Percentiles rank a stretch among this genome's conserved stretches.
Conservation (phyloP, 1,284 basidiomycete genomes). For the Pseudozyma pruni region DNA sequence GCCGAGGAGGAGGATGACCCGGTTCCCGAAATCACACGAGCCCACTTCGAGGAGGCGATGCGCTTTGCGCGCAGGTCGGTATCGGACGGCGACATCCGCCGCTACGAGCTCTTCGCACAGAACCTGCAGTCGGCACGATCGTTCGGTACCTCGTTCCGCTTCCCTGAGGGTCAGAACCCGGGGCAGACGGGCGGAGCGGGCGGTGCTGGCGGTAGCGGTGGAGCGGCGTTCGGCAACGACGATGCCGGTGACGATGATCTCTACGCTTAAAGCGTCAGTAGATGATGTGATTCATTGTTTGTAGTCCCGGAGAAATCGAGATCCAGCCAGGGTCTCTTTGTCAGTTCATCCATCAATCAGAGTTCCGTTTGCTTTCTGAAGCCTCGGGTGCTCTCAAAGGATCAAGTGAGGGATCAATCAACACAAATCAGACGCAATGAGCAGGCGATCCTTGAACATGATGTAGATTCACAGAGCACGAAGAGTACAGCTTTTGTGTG, state of each 20-base stretch:
- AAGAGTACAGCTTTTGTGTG: no score
- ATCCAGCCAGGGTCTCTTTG: no score
- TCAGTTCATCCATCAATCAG: no score
- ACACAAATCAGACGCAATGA: no score
- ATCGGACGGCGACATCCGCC: constrained; percentile 82
- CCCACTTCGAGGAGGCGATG: constrained; percentile 94
- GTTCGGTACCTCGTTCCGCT: constrained; percentile 89
- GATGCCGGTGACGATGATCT: constrained; percentile 80
- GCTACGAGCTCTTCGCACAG: constrained; percentile 73
- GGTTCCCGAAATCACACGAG: constrained; percentile 88
- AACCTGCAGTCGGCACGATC: constrained; percentile 63
- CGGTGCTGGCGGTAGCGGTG: constrained; percentile 70
- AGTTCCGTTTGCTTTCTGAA: no score
- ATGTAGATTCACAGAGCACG: no score
- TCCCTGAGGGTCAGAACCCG: constrained; percentile 78
- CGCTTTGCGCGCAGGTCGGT: constrained; percentile 73
- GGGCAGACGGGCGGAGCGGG: constrained; percentile 24
- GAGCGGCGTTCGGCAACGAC: constrained; percentile 81
- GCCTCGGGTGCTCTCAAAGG: no score
- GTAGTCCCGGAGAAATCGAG: neutral
- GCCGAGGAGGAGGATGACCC: constrained; percentile 87
- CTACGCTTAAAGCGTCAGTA: constrained; percentile 33
- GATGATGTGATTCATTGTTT: constrained; percentile 2
- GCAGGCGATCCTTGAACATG: no score
- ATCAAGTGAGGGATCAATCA: no score